Evolutionary conservation across 345 rosid genomes (phyloP), one percentile per base, ranked within the genome.

Genomic region (Hevea brasiliensis): DNA sequence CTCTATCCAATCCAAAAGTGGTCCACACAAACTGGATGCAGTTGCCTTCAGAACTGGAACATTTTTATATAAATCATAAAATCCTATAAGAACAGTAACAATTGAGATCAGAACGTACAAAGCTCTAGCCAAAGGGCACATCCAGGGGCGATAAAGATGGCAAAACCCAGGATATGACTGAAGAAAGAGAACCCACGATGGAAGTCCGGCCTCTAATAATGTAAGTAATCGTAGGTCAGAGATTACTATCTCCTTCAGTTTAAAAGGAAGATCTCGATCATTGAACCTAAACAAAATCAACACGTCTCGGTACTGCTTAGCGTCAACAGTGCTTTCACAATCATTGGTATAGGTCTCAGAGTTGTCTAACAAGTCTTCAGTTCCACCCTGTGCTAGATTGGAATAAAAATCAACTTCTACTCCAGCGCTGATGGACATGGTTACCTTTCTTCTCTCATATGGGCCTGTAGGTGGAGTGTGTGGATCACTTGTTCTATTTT

Each of bases 181-280:
- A 61, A 96, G 97, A 76, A 96, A 96, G 80, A 96, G 72, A 64
- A 92, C 98, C 99, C 99, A 96, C 24, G 99, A 90, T 54, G 99
- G 98, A 74, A 96, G 97, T 59, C 99, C 98, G 27, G 99, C 91
- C 83, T 96, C 99, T 63, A 93, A 80, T 58, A 96, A 79, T 74
- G 95, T 93, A 70, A 96, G 94, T 79, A 96, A 79, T 70, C 93
- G 88, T 77, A 87, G 64, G 79, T 96, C 90, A 47, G 90, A 83
- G 86, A 89, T 84, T 83, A 96, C 84, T 71, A 93, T 81, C 68
- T 89, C 84, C 76, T 84, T 85, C 65, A 96, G 75, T 79, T 87
- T 90, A 76, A 91, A 96, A 8, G 98, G 97, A 66, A 96, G 89
- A 73, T 90, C 86, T 45, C 74, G 87, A 68, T 96, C 97, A 77